Percentiles rank a stretch among this genome's conserved stretches.
Conservation (phyloP, 805 yeast species). For the Priceomyces haplophilus region DNA sequence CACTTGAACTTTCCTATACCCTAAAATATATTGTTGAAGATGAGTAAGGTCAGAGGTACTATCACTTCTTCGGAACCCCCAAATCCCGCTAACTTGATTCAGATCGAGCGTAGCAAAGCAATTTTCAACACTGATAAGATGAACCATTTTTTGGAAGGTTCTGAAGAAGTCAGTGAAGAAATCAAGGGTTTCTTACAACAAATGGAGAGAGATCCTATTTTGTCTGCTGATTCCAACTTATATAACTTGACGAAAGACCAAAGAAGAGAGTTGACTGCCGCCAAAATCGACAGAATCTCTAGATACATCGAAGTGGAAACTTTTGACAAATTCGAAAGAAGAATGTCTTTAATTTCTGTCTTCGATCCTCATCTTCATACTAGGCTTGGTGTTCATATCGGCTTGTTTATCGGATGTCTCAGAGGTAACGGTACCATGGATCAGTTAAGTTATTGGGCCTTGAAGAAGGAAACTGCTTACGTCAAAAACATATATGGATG, state of each 20-base stretch:
- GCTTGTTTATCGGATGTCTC: constrained; percentile 31
- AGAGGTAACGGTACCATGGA: constrained; percentile 34
- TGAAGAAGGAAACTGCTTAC: constrained; percentile 26
- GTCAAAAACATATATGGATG: constrained; percentile 59
- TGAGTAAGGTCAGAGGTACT: constrained; percentile 12
- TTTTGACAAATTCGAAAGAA: constrained; percentile 24
- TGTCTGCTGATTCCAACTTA: constrained; percentile 22
- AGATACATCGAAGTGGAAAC: constrained; percentile 31
- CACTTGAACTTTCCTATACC: neutral
- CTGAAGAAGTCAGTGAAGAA: constrained; percentile 22
- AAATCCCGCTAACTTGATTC: constrained; percentile 19
- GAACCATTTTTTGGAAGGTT: constrained; percentile 25
- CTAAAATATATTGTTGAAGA: neutral
- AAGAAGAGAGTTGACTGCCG: constrained; percentile 30
- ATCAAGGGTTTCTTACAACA: constrained; percentile 26
- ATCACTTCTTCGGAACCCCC: constrained; percentile 19
- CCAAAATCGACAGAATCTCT: constrained; percentile 28
- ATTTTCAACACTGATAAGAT: constrained; percentile 18
- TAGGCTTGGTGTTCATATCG: constrained; percentile 32
- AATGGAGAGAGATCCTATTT: constrained; percentile 33
- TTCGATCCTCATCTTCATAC: constrained; percentile 32
- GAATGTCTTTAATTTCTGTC: constrained; percentile 28
- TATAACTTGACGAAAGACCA: constrained; percentile 28
- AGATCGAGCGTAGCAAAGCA: constrained; percentile 17
- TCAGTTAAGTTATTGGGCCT: constrained; percentile 33